Conservation (phyloP, 2,329 filamentous ascomycete species). For the Aspergillus ruber region DNA sequence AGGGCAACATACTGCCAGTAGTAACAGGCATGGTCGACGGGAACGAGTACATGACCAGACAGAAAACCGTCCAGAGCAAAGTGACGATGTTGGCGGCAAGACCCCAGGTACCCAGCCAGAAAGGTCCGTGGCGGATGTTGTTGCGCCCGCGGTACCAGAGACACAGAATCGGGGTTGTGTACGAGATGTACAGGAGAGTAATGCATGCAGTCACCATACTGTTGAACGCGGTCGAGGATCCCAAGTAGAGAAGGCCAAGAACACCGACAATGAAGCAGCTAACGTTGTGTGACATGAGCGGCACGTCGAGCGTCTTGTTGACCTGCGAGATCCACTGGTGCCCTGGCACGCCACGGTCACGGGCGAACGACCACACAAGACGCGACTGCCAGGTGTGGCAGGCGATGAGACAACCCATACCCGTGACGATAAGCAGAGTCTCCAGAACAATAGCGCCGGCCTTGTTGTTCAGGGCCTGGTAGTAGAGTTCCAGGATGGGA, state of each 20-base stretch:
- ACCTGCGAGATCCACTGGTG: slow-evolving; percentile 37
- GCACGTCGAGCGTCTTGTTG: slow-evolving; percentile 38
- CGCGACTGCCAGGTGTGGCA: slow-evolving; percentile 48
- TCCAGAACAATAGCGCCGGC: slow-evolving; percentile 44
- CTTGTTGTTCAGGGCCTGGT: slow-evolving; percentile 37
- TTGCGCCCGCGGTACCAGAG: slow-evolving; percentile 41
- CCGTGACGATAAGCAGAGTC: slow-evolving; percentile 42
- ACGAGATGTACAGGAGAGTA: slow-evolving; percentile 43
- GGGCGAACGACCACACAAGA: slow-evolving; percentile 47
- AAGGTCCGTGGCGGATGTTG: slow-evolving; percentile 41
- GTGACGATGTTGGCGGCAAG: slow-evolving; percentile 37
- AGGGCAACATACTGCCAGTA: slow-evolving; percentile 26
- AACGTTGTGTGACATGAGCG: slow-evolving; percentile 39
- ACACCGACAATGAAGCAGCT: slow-evolving; percentile 42
- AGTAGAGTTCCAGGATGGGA: slow-evolving; percentile 45
- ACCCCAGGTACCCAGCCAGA: slow-evolving; percentile 43
- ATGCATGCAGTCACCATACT: slow-evolving; percentile 43
- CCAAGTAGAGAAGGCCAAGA: slow-evolving; percentile 44
- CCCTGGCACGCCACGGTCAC: slow-evolving; percentile 45
- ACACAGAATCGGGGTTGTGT: slow-evolving; percentile 42
- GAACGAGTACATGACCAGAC: slow-evolving; percentile 32
- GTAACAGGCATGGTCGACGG: slow-evolving; percentile 29
- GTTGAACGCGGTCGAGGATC: slow-evolving; percentile 37
- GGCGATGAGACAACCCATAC: slow-evolving; percentile 42
- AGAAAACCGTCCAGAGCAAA: slow-evolving; percentile 43